Evolutionary conservation across 1,139 yeast species (phyloP), one percentile per base, ranked within the genome.

Genomic region (Lodderomyces parapsilosis): DNA sequence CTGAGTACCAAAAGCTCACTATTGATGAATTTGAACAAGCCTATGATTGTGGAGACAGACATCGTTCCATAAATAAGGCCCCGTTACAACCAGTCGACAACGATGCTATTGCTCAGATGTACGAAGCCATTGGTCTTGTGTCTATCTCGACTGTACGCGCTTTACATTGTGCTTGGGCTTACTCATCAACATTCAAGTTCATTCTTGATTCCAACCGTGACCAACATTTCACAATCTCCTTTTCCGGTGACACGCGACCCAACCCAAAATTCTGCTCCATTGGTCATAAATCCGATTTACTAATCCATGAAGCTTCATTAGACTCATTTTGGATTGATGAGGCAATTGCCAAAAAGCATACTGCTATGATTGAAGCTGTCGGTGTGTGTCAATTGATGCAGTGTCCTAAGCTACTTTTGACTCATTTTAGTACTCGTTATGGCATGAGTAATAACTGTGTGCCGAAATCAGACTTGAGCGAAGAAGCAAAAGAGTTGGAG

Each of bases 161-260:
- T 0, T 74, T 76, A 30, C 99, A 93, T 60, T 91, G 98, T 59
- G 80, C 80, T 19, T 82, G 84, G 80, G 79, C 98, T 0, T 93
- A 91, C 59, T 84, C 91, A 6, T 82, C 81, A 18, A 65, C 84
- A 1, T 66, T 91, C 11, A 64, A 73, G 0, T 83, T 85, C 49
- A 58, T 60, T 17, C 49, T 74, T 15, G 55, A 52, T 23, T 50
- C 49, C 4, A 49, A 44, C 2, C 59, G 57, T 22, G n/a, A 11
- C n/a, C 36, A 39, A 15, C 51, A 61, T 0, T 88, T 90, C 66
- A 84, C 79, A 52, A 71, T 91, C 1, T 84, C 97, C 0, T 94
- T 88, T 59, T 89, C 97, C 1, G 99, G 99, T 8, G 99, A 93
- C 58, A 89, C 98, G 0, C 78, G 98, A 55, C 99, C 99, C 1